A percentile compares a stretch with the other conserved stretches of the same genome.
These are phyloP conservation scores for Suillus weaverae DNA, from an alignment of 768 basidiomycete genomes.

Conservation along the genomic window DNA sequence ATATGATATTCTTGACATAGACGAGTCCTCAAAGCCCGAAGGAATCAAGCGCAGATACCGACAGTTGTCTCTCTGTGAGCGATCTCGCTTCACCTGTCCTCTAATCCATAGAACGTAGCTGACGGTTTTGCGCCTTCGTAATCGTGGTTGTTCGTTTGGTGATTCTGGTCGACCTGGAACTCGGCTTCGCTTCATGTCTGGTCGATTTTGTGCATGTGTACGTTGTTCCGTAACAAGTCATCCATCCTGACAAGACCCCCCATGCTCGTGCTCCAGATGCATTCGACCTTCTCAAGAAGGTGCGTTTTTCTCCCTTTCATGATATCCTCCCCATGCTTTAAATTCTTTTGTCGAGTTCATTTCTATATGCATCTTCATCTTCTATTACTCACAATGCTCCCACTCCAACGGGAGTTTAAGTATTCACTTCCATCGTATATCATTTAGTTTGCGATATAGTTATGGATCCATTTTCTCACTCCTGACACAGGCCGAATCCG, in stretches of 20 bases:
- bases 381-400: background rate
- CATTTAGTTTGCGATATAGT: background rate
- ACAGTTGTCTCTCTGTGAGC: slow-evolving; percentile 81
- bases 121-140: slow-evolving; percentile 5
- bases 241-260: slow-evolving; percentile 97
- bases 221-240: slow-evolving; percentile 63
- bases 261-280: slow-evolving; percentile 89
- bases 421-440: background rate
- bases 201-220: slow-evolving; percentile 32
- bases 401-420: background rate
- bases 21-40: slow-evolving; percentile 64
- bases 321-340: background rate
- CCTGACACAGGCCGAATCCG: slow-evolving; percentile 71
- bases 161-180: background rate
- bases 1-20: slow-evolving; percentile 90
- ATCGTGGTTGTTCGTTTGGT: slow-evolving; percentile 3
- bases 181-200: slow-evolving; percentile 4
- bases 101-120: background rate
- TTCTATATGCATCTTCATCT: background rate
- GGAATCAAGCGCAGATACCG: slow-evolving; percentile 90
- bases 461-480: background rate
- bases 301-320: slow-evolving; percentile 27
- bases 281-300: slow-evolving; percentile 93
- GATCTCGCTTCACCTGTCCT: slow-evolving; percentile 13
- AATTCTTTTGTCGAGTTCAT: background rate